Percentiles rank a stretch among this genome's conserved stretches.
These are phyloP conservation scores for Rhizopogon vinicolor DNA, from an alignment of 768 basidiomycete species.

Conservation along the genomic window DNA sequence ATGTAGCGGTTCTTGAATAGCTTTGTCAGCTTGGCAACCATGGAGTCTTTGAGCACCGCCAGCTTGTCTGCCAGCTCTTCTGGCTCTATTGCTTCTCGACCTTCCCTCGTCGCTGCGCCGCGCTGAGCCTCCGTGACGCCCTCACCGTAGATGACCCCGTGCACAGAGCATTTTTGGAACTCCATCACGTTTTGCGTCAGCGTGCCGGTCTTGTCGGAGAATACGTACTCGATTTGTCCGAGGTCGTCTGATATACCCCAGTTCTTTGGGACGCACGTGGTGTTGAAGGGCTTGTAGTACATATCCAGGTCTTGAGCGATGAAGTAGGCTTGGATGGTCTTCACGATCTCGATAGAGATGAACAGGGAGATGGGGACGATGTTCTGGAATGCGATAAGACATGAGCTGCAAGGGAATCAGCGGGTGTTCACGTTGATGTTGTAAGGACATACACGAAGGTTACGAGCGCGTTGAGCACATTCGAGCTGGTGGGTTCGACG, in stretches of 20 bases:
- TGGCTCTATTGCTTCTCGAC: slow-evolving; percentile 62
- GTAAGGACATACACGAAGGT: slow-evolving; percentile 77
- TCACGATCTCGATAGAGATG: slow-evolving; percentile 97
- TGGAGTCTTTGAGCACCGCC: slow-evolving; percentile 59
- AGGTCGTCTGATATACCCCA: slow-evolving; percentile 99
- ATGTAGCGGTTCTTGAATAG: slow-evolving; percentile 87
- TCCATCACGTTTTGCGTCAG: slow-evolving; percentile 99
- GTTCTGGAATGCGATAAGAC: slow-evolving; percentile 95
- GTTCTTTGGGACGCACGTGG: slow-evolving; percentile 90
- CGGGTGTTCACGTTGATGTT: neutral
- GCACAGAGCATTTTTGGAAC: slow-evolving; percentile 91
- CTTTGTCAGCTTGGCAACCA: slow-evolving; percentile 71
- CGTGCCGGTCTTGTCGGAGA: slow-evolving; percentile 94
- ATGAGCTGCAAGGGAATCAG: slow-evolving; percentile 51
- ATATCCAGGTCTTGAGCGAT: slow-evolving; percentile 95
- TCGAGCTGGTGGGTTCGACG: slow-evolving; percentile 55
- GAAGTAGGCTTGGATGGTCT: slow-evolving; percentile 96
- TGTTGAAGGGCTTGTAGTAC: slow-evolving; percentile 87
- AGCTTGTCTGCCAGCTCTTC: slow-evolving; percentile 70
- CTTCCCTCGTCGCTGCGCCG: slow-evolving; percentile 83
- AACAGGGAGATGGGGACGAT: slow-evolving; percentile 95
- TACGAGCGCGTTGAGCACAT: slow-evolving; percentile 71
- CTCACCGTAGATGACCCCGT: slow-evolving; percentile 85
- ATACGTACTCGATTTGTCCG: slow-evolving; percentile 95
- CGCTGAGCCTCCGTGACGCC: slow-evolving; percentile 94